phyloP scores from a whole-genome alignment of 768 basidiomycete genomes.

The Psilocybe subaeruginosa region DNA sequence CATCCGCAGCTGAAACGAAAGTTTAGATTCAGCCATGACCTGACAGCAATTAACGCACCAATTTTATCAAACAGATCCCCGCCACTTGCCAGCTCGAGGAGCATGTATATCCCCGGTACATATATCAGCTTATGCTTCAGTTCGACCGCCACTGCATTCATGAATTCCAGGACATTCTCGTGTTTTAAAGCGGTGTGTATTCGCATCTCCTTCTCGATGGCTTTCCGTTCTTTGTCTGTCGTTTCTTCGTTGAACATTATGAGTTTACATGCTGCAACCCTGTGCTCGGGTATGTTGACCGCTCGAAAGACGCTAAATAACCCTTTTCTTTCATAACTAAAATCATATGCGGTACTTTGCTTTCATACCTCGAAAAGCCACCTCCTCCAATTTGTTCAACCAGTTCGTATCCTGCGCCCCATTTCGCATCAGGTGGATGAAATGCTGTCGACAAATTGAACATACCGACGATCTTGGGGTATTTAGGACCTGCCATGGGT shows the following conservation, averaged over 20 bases:
- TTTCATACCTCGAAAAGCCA: slow-evolving; percentile 78
- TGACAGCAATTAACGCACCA: slow-evolving; percentile 50
- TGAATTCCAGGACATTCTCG: slow-evolving; percentile 78
- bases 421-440: background rate
- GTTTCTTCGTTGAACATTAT: slow-evolving; percentile 66
- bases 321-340: background rate
- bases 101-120: slow-evolving; percentile 86
- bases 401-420: slow-evolving; percentile 62
- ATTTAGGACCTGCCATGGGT: slow-evolving; percentile 33
- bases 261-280: slow-evolving; percentile 88
- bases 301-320: slow-evolving; percentile 78
- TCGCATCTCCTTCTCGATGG: slow-evolving; percentile 89
- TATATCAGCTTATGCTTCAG: slow-evolving; percentile 56
- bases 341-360: background rate
- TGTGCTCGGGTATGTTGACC: slow-evolving; percentile 64
- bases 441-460: background rate
- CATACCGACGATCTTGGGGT: slow-evolving; percentile 46
- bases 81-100: slow-evolving; percentile 89
- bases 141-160: slow-evolving; percentile 79
- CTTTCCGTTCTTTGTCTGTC: slow-evolving; percentile 73
- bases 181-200: slow-evolving; percentile 85
- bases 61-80: slow-evolving; percentile 99
- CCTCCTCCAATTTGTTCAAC: slow-evolving; percentile 83
- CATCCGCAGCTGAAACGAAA: slow-evolving; percentile 72
- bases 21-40: background rate